Base-by-base conservation (phyloP, 768 basidiomycete genomes). In the Kwoniella dejecticola region DNA sequence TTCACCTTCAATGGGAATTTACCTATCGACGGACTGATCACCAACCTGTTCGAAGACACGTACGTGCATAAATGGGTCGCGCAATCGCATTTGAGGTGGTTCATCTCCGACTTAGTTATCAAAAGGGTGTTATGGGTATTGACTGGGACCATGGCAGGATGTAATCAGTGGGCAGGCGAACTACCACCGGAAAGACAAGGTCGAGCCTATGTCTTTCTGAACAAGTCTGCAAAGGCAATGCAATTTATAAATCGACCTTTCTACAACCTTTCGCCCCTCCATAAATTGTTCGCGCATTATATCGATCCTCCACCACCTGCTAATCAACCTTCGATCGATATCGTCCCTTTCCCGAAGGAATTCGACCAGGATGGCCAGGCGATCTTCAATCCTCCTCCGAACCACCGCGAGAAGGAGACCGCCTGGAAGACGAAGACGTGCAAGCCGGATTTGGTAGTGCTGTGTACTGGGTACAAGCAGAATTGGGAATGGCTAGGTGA, bases 141-240 rank as follows among this genome's bases (percentile, higher is more conserved):
- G 42, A 86, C 86, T 1, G 86, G 86, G 8, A 67, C 72, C 15
- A 80, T 82, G 66, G 82, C 83, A 11, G 84, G 85, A 12, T 85
- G 84, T 68, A 85, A 85, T 66, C 85, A 86, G 79, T 86, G 85
- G 85, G 84, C 83, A 17, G 85, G 85, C 1, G 84, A 85, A 68
- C 79, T 85, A 1, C 83, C 83, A 17, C 79, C 81, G 0, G 83
- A 83, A 24, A 77, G 84, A 30, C 79, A 85, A 26, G 86, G 86
- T 1, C 77, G 86, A 46, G 85, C 86, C 17, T 87, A 86, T 72
- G 85, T 85, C 26, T 87, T 87, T 72, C 75, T 87, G 55, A 86
- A 85, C 77, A 86, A 85, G 75, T 69, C 67, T 7, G 69, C 74
- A 4, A 75, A 75, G 52, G 85, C 84, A 4, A 84, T 86, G 83